Evolutionary conservation across 1,284 basidiomycete species (phyloP), one percentile per base, ranked within the genome.

Genomic region (Ceratobasidium sp.): DNA sequence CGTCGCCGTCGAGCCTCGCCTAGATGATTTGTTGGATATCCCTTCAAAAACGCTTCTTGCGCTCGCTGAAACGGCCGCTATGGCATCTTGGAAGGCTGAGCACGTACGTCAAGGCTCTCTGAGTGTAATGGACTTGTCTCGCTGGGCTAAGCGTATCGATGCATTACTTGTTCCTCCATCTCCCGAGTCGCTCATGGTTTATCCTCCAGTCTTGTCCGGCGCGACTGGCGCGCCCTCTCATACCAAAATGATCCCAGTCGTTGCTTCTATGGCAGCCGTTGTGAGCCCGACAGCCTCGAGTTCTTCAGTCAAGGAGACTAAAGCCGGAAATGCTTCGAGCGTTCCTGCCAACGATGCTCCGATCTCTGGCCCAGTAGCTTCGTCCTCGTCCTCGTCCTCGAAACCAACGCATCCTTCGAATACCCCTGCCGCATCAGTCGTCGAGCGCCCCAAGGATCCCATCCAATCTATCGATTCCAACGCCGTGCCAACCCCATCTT

Each of bases 71-170:
- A 75, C 60, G 60, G 60, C 73, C 27, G 73, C 73, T 1, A 75
- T 75, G 73, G 60, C 73, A 16, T 75, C 73, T 18, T 75, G 73
- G 73, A 75, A 75, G 48, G 59, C 60, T 27, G 73, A 75, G 50
- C 73, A 75, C 38, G 48, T 75, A 44, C 73, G 73, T 66, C 73
- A 75, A 38, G 73, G 73, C 1, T 65, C 73, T 38, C 62, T 75
- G 57, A 75, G 73, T 60, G 73, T 75, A 0, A 75, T 75, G 73
- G 73, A 75, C 50, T 66, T 75, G 46, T 75, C 73, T 23, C 73
- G 73, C 52, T 75, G 73, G 73, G 73, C 73, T 60, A 75, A 75
- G 38, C 73, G 73, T 14, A 66, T 75, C n/a, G 73, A 75, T 38
- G 73, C 73, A 41, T 33, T 75, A 12, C 60, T 75, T 20, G 50